These are phyloP conservation scores for Apiospora sp. DNA, from an alignment of 2,329 filamentous ascomycete genomes.

Conservation along the genomic window DNA sequence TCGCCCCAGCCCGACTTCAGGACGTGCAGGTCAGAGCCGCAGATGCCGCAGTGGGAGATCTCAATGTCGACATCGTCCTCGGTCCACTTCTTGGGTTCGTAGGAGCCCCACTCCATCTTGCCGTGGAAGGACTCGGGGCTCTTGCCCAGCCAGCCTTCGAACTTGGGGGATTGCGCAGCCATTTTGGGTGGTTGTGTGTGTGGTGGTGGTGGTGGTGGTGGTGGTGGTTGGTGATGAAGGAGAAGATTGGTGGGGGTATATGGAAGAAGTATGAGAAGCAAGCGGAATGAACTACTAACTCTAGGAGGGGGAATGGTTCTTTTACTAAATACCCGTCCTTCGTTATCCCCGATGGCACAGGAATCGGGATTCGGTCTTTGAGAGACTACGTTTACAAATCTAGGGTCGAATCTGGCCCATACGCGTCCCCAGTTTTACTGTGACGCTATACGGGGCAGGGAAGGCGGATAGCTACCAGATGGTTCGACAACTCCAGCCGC, in stretches of 20 bases:
- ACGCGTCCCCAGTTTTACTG: background rate
- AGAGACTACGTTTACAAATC: background rate
- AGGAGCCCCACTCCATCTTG: constrained; percentile 61
- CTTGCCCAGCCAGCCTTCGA: constrained; percentile 56
- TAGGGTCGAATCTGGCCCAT: constrained; percentile 6
- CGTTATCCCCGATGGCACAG: constrained; percentile 3
- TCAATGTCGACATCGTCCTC: constrained; percentile 70
- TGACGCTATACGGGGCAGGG: constrained; percentile 7
- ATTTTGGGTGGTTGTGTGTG: background rate
- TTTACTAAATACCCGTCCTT: constrained; percentile 17
- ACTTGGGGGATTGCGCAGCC: constrained; percentile 44
- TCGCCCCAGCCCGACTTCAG: constrained; percentile 27
- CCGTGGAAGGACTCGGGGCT: constrained; percentile 49
- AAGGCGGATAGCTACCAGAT: background rate
- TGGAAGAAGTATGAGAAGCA: background rate
- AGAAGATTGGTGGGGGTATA: constrained; percentile 15
- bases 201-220: background rate
- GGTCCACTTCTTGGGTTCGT: constrained; percentile 67
- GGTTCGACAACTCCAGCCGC: constrained; percentile 4
- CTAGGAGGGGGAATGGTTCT: background rate
- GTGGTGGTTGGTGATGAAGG: background rate
- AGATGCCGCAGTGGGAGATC: constrained; percentile 70
- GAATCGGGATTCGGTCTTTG: constrained; percentile 10
- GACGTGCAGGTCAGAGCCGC: constrained; percentile 55
- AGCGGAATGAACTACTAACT: background rate